phyloP scores from a whole-genome alignment of 2,329 filamentous ascomycete species.

The Coniochaeta sp. region DNA sequence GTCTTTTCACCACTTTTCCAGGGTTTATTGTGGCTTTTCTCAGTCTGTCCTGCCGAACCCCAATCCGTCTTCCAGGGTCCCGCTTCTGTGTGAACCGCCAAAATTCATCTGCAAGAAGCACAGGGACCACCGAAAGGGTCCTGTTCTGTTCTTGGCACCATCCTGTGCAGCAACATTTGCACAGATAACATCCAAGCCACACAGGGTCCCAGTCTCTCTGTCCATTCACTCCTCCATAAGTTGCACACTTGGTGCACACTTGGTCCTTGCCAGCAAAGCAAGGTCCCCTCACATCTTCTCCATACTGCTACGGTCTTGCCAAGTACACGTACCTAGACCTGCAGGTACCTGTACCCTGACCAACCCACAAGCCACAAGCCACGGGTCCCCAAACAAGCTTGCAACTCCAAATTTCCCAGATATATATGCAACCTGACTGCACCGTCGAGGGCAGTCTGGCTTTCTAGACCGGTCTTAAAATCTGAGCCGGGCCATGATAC shows the following conservation, averaged over 20 bases:
- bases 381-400: neutral
- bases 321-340: neutral
- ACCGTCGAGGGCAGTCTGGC: neutral
- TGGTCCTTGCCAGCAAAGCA: neutral
- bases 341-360: neutral
- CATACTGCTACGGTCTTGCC: neutral
- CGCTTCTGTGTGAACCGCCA: neutral
- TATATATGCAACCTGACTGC: neutral
- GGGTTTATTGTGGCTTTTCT: neutral
- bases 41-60: neutral
- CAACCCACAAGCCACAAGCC: neutral
- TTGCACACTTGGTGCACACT: too few species aligned
- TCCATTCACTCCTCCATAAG: too few species aligned
- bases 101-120: too few species aligned
- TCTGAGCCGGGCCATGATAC: neutral
- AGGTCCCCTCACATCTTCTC: neutral
- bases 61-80: neutral
- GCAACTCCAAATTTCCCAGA: neutral
- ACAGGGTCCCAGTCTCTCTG: too few species aligned
- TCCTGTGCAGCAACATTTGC: too few species aligned
- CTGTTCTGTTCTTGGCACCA: too few species aligned
- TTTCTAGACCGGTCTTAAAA: conserved; percentile 1
- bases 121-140: too few species aligned
- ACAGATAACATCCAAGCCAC: too few species aligned
- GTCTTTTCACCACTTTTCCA: neutral